Evolutionary conservation across 495 filamentous ascomycete genomes (phyloP).

Genomic region (Annulohypoxylon moriforme): DNA sequence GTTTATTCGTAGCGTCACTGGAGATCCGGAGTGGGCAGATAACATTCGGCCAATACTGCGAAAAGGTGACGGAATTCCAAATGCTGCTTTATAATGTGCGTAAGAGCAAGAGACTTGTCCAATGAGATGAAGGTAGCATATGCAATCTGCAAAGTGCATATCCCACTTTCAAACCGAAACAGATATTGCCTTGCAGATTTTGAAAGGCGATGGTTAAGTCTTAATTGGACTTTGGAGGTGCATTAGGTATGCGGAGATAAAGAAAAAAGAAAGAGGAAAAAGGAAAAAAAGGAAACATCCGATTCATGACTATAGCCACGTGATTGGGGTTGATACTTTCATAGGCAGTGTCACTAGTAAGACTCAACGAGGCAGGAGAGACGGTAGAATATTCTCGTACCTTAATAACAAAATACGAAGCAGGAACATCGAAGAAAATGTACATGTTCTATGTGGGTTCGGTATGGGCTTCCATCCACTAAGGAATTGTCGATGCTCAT

Average conservation of each 20-base stretch:
- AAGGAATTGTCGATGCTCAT: neutral
- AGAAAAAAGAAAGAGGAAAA: neutral
- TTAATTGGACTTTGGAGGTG: neutral
- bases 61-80: conserved; percentile 20
- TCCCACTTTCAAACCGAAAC: conserved; percentile 12
- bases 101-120: conserved; percentile 12
- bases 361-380: neutral
- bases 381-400: neutral
- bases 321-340: conserved; percentile 18
- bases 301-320: conserved; percentile 22
- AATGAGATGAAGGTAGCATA: conserved; percentile 7
- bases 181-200: conserved; percentile 2
- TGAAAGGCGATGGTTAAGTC: conserved; percentile 1
- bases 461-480: conserved; percentile 3
- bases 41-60: conserved; percentile 1
- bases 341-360: conserved; percentile 1
- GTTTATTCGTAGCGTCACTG: neutral
- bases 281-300: neutral
- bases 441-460: conserved; percentile 1
- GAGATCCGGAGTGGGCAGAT: conserved; percentile 3
- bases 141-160: neutral
- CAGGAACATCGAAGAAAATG: neutral
- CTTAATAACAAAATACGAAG: conserved; percentile 2
- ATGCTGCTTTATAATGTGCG: conserved; percentile 23
- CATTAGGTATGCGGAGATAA: neutral